phyloP scores from a whole-genome alignment of 805 yeast species.

The Debaryomyces hansenii region DNA sequence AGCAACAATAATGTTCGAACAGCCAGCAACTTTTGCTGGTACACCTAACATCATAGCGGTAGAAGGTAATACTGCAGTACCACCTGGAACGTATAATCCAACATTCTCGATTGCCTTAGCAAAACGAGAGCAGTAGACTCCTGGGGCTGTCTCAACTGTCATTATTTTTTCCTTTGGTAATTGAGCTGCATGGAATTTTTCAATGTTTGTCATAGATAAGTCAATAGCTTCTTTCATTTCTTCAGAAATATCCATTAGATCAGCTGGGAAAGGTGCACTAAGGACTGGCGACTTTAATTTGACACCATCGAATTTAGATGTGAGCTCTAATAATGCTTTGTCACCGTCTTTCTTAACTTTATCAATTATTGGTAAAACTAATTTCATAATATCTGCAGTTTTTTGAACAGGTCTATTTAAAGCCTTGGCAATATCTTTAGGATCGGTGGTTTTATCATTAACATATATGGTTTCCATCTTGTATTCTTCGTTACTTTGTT shows the following conservation, averaged over 20 bases:
- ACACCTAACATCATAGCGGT: conserved; percentile 98
- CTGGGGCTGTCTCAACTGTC: conserved; percentile 89
- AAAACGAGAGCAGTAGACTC: conserved; percentile 91
- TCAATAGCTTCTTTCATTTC: conserved; percentile 85
- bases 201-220: conserved; percentile 83
- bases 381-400: conserved; percentile 86
- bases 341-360: conserved; percentile 80
- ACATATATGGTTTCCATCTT: conserved; percentile 52
- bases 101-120: conserved; percentile 93
- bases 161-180: conserved; percentile 66
- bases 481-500: conserved; percentile 33
- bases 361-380: conserved; percentile 87
- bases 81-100: conserved; percentile 97
- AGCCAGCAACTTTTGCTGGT: conserved; percentile 97
- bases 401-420: conserved; percentile 94
- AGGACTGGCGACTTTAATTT: conserved; percentile 68
- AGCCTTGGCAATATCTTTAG: conserved; percentile 54
- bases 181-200: conserved; percentile 93
- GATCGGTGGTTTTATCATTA: conserved; percentile 32
- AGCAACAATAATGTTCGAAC: conserved; percentile 87
- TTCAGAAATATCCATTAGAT: conserved; percentile 68
- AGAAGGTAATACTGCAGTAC: conserved; percentile 97
- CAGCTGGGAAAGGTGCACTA: conserved; percentile 82
- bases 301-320: conserved; percentile 91
- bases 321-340: conserved; percentile 80